Conservation (phyloP, 768 basidiomycete genomes). For the Pluteus cervinus region DNA sequence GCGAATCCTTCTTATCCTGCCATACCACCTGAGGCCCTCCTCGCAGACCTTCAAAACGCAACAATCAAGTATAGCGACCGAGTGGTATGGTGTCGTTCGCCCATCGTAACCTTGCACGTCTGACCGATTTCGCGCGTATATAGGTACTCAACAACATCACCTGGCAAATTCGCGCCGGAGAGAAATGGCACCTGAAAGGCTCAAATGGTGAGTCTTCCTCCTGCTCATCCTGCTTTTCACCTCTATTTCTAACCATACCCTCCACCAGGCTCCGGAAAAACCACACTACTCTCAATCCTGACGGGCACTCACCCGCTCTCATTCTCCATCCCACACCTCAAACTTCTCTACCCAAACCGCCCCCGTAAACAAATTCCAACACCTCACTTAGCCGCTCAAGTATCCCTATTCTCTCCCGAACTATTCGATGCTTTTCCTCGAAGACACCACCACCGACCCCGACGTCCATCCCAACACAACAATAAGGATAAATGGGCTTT, state of each 20-base stretch:
- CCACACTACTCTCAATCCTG: constrained; percentile 83
- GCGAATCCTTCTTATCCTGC: no score
- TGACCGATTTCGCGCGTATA: not conserved
- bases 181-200: constrained; percentile 88
- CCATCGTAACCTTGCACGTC: not conserved
- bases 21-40: no score
- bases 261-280: constrained; percentile 81
- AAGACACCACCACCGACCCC: no score
- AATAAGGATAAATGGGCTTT: no score
- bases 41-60: constrained; percentile 57
- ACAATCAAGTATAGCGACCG: constrained; percentile 67
- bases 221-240: not conserved
- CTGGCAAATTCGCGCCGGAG: constrained; percentile 79
- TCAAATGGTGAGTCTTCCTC: constrained; percentile 57
- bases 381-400: constrained; percentile 51
- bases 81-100: constrained; percentile 33
- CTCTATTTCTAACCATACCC: not conserved
- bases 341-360: constrained; percentile 1
- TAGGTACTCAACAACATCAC: constrained; percentile 73
- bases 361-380: constrained; percentile 61
- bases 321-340: constrained; percentile 49
- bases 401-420: constrained; percentile 86
- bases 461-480: no score
- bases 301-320: constrained; percentile 90
- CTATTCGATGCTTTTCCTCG: constrained; percentile 88